Evolutionary conservation across 768 basidiomycete genomes (phyloP).

Genomic region (Plicaturopsis crispa): DNA sequence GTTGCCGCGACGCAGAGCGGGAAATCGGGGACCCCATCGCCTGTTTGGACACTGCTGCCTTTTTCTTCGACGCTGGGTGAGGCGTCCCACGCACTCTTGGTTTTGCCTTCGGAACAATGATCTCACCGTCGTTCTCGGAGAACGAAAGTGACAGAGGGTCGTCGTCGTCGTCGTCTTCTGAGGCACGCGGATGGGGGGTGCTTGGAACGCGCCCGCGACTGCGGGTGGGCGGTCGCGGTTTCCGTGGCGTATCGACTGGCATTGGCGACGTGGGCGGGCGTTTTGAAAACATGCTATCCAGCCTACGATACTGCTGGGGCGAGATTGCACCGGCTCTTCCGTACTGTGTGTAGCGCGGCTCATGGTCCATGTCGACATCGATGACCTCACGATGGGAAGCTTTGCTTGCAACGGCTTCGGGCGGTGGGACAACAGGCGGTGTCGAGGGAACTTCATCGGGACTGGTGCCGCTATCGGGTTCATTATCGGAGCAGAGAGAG

Average conservation of each 20-base stretch:
- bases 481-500: slow-evolving; percentile 71
- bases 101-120: neutral
- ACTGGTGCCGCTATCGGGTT: slow-evolving; percentile 37
- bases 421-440: slow-evolving; percentile 33
- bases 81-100: neutral
- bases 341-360: slow-evolving; percentile 2
- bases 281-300: slow-evolving; percentile 39
- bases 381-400: slow-evolving; percentile 11
- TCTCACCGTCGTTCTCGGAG: slow-evolving; percentile 7
- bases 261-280: slow-evolving; percentile 63
- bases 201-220: neutral
- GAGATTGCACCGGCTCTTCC: too few relatives aligned
- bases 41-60: neutral
- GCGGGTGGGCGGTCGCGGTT: slow-evolving; percentile 51
- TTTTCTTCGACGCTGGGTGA: neutral
- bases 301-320: slow-evolving; percentile 1
- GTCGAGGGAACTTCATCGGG: slow-evolving; percentile 44
- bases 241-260: slow-evolving; percentile 41
- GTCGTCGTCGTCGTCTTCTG: slow-evolving; percentile 20
- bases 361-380: slow-evolving; percentile 29
- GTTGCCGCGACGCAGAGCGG: neutral
- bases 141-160: slow-evolving; percentile 28
- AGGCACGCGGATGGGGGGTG: neutral
- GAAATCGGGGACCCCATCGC: neutral
- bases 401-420: neutral